A percentile compares a stretch with the other conserved stretches of the same genome.
These are phyloP conservation scores for Hydrangea macrophylla DNA, from an alignment of 148 eudicot species.

Conservation along the genomic window DNA sequence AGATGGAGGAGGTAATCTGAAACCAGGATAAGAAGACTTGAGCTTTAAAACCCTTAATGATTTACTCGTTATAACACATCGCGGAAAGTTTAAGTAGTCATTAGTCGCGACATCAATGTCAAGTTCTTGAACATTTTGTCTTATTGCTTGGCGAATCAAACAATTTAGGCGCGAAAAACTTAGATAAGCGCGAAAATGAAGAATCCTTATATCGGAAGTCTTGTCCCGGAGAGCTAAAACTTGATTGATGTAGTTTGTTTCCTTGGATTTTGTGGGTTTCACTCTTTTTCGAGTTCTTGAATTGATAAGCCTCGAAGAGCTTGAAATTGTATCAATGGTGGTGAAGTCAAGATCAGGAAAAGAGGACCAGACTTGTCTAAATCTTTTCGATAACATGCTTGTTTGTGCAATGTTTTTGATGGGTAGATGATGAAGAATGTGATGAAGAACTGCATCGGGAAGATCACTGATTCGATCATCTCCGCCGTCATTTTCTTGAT, in stretches of 20 bases:
- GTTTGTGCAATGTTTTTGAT: slow-evolving; percentile 42
- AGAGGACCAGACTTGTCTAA: slow-evolving; percentile 47
- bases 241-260: slow-evolving; percentile 19
- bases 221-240: slow-evolving; percentile 34
- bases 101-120: slow-evolving; percentile 46
- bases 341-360: slow-evolving; percentile 70
- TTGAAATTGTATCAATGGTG: background rate
- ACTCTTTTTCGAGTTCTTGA: slow-evolving; percentile 1
- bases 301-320: background rate
- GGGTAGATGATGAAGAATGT: slow-evolving; percentile 44
- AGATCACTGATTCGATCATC: slow-evolving; percentile 54
- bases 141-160: slow-evolving; percentile 42
- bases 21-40: slow-evolving; percentile 40
- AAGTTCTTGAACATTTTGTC: slow-evolving; percentile 48
- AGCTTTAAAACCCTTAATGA: slow-evolving; percentile 35
- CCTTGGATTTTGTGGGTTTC: background rate
- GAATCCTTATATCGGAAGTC: slow-evolving; percentile 27
- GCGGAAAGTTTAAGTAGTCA: slow-evolving; percentile 50
- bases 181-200: slow-evolving; percentile 39
- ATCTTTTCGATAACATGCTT: slow-evolving; percentile 45
- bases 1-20: slow-evolving; percentile 38
- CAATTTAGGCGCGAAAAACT: slow-evolving; percentile 35
- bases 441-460: slow-evolving; percentile 52
- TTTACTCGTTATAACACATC: slow-evolving; percentile 25
- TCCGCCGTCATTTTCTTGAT: background rate